Conservation (phyloP, 345 rosid genomes). For the Citrus australasica region DNA sequence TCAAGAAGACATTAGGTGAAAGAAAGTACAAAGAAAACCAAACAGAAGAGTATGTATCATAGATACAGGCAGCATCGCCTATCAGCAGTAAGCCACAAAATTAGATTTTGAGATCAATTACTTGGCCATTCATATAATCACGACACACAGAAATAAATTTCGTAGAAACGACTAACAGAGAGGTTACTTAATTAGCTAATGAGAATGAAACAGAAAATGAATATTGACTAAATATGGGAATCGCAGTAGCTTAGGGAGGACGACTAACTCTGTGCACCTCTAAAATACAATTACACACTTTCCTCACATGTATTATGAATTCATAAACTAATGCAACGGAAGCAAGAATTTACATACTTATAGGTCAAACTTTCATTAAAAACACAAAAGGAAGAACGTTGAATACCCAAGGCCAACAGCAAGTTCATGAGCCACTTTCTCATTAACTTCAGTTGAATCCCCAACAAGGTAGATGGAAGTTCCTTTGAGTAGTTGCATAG, state of each 20-base stretch:
- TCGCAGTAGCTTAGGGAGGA: neutral
- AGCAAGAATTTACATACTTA: too few species aligned
- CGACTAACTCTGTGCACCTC: too few species aligned
- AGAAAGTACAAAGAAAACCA: constrained; percentile 1
- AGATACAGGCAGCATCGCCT: neutral
- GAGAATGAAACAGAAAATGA: neutral
- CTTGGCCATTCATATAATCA: neutral
- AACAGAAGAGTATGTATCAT: neutral
- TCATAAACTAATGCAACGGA: neutral
- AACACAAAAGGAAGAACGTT: neutral
- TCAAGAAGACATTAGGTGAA: neutral
- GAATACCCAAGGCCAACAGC: constrained; percentile 82
- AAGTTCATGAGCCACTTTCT: constrained; percentile 70
- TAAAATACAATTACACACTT: too few species aligned
- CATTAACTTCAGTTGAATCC: constrained; percentile 71
- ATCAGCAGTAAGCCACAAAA: neutral
- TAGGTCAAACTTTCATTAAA: neutral
- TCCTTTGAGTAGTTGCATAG: constrained; percentile 78
- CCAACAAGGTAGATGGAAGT: constrained; percentile 75
- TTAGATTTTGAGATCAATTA: neutral
- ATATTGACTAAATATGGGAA: neutral
- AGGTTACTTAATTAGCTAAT: neutral
- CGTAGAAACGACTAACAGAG: neutral
- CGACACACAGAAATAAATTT: neutral
- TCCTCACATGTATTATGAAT: too few species aligned